Conservation (phyloP, 805 yeast genomes). For the Debaryomyces tyrocola region DNA sequence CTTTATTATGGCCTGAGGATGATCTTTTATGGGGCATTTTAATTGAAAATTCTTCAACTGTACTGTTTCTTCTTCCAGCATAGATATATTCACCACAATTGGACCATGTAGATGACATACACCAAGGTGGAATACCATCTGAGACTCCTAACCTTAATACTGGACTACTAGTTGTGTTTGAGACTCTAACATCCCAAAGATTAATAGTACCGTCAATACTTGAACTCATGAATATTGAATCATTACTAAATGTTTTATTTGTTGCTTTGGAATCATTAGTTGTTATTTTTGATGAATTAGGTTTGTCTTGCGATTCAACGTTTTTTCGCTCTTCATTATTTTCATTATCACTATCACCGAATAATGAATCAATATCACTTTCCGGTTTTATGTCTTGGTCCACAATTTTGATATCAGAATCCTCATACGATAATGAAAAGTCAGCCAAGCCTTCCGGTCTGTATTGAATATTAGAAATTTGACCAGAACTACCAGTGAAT, state of each 20-base stretch:
- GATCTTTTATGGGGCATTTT: conserved; percentile 50
- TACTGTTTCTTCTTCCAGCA: conserved; percentile 87
- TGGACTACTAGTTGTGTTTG: conserved; percentile 21
- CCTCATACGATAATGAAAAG: conserved; percentile 29
- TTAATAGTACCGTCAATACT: conserved; percentile 79
- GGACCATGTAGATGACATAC: conserved; percentile 88
- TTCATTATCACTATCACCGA: conserved; percentile 46
- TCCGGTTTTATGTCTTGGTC: neutral
- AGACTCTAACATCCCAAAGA: conserved; percentile 75
- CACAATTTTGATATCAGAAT: conserved; percentile 5
- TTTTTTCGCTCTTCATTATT: conserved; percentile 12
- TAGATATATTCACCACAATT: conserved; percentile 73
- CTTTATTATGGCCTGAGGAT: conserved; percentile 20
- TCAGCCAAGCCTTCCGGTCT: conserved; percentile 59
- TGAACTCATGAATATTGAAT: conserved; percentile 69
- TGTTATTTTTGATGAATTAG: conserved; percentile 8
- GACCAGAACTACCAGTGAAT: conserved; percentile 67
- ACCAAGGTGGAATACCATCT: conserved; percentile 86
- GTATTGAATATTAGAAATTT: conserved; percentile 72
- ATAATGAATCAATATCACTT: conserved; percentile 47
- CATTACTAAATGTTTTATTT: conserved; percentile 29
- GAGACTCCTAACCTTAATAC: conserved; percentile 57
- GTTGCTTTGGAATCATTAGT: conserved; percentile 13
- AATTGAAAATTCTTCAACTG: conserved; percentile 73
- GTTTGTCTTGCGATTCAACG: conserved; percentile 13